Base-by-base conservation (phyloP, 2,329 filamentous ascomycete species). In the Aspergillus sp. region DNA sequence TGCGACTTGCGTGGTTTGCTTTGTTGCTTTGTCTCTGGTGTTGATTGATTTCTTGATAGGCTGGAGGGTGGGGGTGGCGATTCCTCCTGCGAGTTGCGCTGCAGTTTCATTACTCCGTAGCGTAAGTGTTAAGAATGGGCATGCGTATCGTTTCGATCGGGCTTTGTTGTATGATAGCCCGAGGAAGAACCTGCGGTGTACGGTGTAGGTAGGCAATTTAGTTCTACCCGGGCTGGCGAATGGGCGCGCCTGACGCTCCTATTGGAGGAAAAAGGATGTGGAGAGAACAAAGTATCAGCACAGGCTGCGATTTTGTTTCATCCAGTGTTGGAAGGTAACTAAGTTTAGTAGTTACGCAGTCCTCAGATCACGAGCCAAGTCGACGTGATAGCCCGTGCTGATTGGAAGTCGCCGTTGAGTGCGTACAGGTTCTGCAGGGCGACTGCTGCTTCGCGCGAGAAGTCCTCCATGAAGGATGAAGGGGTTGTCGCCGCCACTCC, bases 401-500 rank as follows among this genome's bases (percentile, higher is more conserved):
- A 80, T 56, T 80, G 76, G 15, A 82, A 70, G 71, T 91, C 87
- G 14, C 88, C 90, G 55, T 81, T 82, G 45, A 87, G 75, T 12
- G 84, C 80, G 70, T 88, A 88, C 50, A 91, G 84, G 31, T 79
- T 83, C 73, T 90, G 85, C 63, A 93, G 74, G 31, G 90, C 89
- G 74, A 87, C 87, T n/a, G 90, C 90, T 15, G 90, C 88, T 71
- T 93, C 90, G 7, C 80, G 76, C 7, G 83, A 82, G 64, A 90
- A 84, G 64, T 90, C 84, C 66, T 88, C 85, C 14, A 75, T 69
- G 56, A 73, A 65, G 8, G 55, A 39, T 8, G 5, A 15, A 12
- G 24, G 31, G 9, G 27, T 31, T 45, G 47, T 63, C 8, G 21
- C 53, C 52, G 33, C 52, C n/a, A 47, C 23, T 39, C 59, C 23